phyloP scores from a whole-genome alignment of 1,139 yeast species.

The Suhomyces choctaworum region DNA sequence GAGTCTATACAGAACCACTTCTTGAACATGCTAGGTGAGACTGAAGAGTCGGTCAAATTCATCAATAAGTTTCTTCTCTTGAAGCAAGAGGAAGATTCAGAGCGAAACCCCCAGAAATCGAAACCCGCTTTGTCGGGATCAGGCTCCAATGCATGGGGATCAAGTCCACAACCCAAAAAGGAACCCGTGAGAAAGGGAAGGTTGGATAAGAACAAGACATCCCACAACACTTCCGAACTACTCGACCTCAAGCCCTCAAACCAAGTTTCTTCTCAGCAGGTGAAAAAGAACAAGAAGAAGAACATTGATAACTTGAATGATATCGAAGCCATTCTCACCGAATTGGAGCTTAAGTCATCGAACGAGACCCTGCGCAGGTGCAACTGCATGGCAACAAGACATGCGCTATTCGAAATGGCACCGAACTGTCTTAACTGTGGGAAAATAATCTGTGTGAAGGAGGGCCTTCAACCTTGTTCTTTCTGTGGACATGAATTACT shows the following conservation, averaged over 20 bases:
- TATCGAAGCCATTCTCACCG: conserved; percentile 46
- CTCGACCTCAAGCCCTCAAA: conserved; percentile 29
- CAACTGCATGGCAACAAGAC: conserved; percentile 81
- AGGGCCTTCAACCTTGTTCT: conserved; percentile 89
- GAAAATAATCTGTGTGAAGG: conserved; percentile 83
- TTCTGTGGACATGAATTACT: conserved; percentile 74
- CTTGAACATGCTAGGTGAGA: conserved; percentile 53
- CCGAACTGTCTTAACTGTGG: conserved; percentile 97
- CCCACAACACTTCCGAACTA: conserved; percentile 42
- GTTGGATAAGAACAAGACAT: conserved; percentile 23
- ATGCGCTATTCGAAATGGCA: conserved; percentile 83
- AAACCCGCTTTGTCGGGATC: conserved; percentile 1
- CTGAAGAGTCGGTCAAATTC: conserved; percentile 45
- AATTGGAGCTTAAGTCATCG: conserved; percentile 32
- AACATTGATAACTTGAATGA: conserved; percentile 57
- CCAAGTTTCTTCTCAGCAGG: conserved; percentile 22
- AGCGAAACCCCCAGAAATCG: conserved; percentile 1
- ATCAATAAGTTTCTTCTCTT: conserved; percentile 31
- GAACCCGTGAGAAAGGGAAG: conserved; percentile 24
- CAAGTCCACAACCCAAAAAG: conserved; percentile 13
- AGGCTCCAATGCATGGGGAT: conserved; percentile 12
- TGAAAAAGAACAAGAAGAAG: conserved; percentile 36
- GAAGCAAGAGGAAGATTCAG: conserved; percentile 21
- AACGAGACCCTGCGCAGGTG: conserved; percentile 42
- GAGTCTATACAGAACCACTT: conserved; percentile 50